phyloP scores from a whole-genome alignment of 768 basidiomycete species.

The Filobasidium wieringae region DNA sequence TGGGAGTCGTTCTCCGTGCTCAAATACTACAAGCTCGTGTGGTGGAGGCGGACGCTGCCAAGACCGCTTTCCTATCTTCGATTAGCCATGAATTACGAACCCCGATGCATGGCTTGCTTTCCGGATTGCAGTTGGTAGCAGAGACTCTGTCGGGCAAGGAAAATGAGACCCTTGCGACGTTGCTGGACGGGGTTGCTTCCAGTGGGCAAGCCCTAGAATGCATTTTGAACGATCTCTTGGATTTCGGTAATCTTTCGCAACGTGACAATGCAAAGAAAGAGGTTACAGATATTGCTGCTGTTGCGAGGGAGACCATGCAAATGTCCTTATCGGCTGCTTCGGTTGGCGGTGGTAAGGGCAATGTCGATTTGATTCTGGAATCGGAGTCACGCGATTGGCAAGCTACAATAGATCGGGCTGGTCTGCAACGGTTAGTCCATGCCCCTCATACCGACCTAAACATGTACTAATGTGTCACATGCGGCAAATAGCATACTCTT shows the following conservation, averaged over 20 bases:
- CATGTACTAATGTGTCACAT: background rate
- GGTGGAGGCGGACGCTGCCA: slow-evolving; percentile 23
- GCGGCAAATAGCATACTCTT: slow-evolving; percentile 18
- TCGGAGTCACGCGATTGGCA: slow-evolving; percentile 18
- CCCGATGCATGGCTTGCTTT: slow-evolving; percentile 27
- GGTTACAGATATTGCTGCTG: background rate
- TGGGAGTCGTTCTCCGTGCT: slow-evolving; percentile 22
- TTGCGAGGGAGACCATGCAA: background rate
- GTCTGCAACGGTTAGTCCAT: slow-evolving; percentile 20
- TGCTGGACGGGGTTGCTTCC: slow-evolving; percentile 14
- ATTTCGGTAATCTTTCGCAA: slow-evolving; percentile 1
- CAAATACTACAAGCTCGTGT: slow-evolving; percentile 16
- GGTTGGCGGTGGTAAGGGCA: background rate
- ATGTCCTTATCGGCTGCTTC: background rate
- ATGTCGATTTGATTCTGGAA: background rate
- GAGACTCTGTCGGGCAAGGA: slow-evolving; percentile 6
- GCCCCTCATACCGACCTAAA: background rate
- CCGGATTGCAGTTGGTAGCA: slow-evolving; percentile 21
- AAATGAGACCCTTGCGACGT: background rate
- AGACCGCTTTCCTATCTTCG: slow-evolving; percentile 26
- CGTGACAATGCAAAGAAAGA: background rate
- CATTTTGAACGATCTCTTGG: slow-evolving; percentile 26
- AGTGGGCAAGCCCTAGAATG: slow-evolving; percentile 18
- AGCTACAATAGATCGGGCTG: slow-evolving; percentile 17
- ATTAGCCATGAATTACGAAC: slow-evolving; percentile 31